Base-by-base conservation (phyloP, 108 stramenopile species). In the Cyclotella kingstonii region DNA sequence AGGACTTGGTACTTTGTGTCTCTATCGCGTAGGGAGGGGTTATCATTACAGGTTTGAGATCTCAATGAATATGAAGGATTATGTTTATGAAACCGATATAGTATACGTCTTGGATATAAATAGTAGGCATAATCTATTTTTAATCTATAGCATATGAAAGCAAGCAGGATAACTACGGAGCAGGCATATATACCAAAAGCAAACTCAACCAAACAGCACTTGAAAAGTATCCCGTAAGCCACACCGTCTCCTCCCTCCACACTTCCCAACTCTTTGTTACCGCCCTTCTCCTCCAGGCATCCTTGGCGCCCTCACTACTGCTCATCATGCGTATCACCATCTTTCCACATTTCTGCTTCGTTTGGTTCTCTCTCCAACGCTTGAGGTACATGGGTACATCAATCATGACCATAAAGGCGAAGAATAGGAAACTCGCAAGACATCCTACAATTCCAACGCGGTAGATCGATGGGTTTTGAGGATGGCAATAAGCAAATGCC, bases 301-400 rank as follows among this genome's bases (percentile, higher is more conserved):
- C 72, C 18, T 11, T 29, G 14, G 65, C 58, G 17, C 72, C 72
- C 35, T 73, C 68, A 35, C 60, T 23, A 17, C 41, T 60, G 28
- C 54, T 66, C 45, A 38, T 66, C 21, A 40, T 25, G 10, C 38
- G 54, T 1, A 56, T 27, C 4, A 57, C 9, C 12, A 19, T 0
- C 33, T 54, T 63, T 19, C 22, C 33, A 8, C 51, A 19, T 26
- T 1, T 12, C 5, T 56, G 30, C 15, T 60, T 26, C 5, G 25
- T 17, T 14, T 22, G 52, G 22, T 22, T 57, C 26, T 58, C 68
- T 29, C 40, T 76, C 75, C 75, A 76, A 6, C 75, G 46, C 29
- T 26, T 42, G 1, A 76, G 25, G 30, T 76, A 76, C 75, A 76
- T 76, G 36, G 75, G 75, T 21, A 76, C 75, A 56, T 76, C 75